A percentile compares a stretch with the other conserved stretches of the same genome.
Evolutionary conservation across 2,329 filamentous ascomycete species (phyloP).

Genomic region (Colletotrichum brevisporum): DNA sequence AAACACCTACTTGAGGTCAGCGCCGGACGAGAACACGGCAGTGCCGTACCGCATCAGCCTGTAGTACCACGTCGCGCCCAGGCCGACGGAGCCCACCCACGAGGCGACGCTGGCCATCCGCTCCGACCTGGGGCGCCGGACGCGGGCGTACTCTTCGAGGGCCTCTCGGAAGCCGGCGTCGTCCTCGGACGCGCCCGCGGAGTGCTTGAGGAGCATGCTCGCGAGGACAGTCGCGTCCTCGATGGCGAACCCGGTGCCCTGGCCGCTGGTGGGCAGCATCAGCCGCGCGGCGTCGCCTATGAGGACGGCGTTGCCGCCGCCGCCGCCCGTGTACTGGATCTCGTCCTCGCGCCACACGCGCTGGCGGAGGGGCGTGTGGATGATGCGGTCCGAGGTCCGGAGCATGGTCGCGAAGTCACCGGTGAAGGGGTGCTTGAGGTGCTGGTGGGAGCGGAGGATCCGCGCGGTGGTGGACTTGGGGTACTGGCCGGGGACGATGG

Average conservation of each 20-base stretch:
- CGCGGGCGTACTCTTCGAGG: slow-evolving; percentile 42
- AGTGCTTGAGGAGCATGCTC: slow-evolving; percentile 38
- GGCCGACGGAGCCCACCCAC: slow-evolving; percentile 35
- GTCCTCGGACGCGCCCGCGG: not conserved
- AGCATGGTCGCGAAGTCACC: slow-evolving; percentile 43
- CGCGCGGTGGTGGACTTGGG: slow-evolving; percentile 11
- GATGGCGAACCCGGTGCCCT: slow-evolving; percentile 46
- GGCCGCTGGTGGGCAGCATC: slow-evolving; percentile 46
- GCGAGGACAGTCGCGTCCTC: slow-evolving; percentile 46
- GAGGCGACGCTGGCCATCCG: slow-evolving; percentile 43
- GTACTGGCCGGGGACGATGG: slow-evolving; percentile 28
- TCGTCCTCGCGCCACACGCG: slow-evolving; percentile 45
- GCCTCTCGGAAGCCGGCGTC: slow-evolving; percentile 24
- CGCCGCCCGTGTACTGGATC: slow-evolving; percentile 40
- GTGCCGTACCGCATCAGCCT: slow-evolving; percentile 38
- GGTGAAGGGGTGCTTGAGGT: slow-evolving; percentile 42
- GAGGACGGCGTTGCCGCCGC: slow-evolving; percentile 39
- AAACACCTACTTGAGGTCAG: slow-evolving; percentile 32
- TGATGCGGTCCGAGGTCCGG: slow-evolving; percentile 44
- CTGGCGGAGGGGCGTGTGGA: slow-evolving; percentile 45
- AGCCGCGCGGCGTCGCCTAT: slow-evolving; percentile 45
- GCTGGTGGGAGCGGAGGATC: slow-evolving; percentile 21
- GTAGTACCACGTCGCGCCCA: slow-evolving; percentile 42
- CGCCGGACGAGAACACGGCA: not conserved
- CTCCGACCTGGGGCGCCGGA: slow-evolving; percentile 42